A percentile compares a stretch with the other conserved stretches of the same genome.
These are phyloP conservation scores for Colletotrichum theobromicola DNA, from an alignment of 2,329 filamentous ascomycete species.

Conservation along the genomic window DNA sequence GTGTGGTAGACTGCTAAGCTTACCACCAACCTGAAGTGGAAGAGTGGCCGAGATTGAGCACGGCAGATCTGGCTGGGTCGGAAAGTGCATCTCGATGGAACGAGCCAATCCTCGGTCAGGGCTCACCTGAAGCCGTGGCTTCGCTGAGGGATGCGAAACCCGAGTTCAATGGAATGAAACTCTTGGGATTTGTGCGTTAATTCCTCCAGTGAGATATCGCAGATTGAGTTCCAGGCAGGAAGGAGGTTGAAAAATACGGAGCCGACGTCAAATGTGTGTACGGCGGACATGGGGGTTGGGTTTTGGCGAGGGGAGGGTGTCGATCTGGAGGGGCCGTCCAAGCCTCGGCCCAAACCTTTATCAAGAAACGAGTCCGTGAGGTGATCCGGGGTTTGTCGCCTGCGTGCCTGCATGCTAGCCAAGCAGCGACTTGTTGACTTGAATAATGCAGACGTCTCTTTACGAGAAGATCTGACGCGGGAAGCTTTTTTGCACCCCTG, in stretches of 20 bases:
- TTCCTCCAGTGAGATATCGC: conserved; percentile 14
- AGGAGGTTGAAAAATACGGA: conserved; percentile 7
- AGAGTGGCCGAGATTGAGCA: conserved; percentile 20
- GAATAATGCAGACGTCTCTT: not conserved
- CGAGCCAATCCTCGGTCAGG: not conserved
- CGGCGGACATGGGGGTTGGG: not conserved
- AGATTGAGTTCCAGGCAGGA: not conserved
- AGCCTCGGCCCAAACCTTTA: conserved; percentile 13
- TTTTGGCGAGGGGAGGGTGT: not conserved
- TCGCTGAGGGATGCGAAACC: not conserved
- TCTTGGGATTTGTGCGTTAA: conserved; percentile 6
- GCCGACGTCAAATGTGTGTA: not conserved
- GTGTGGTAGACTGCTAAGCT: conserved; percentile 4
- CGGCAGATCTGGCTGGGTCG: conserved; percentile 12
- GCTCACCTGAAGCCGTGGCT: not conserved
- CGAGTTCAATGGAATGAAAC: not conserved
- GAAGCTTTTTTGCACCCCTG: not conserved
- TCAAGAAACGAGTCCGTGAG: not conserved
- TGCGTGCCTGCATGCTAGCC: not conserved
- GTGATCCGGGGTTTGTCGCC: not conserved
- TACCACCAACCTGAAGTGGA: conserved; percentile 21
- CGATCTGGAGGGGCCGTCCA: conserved; percentile 4
- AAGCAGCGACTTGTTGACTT: not conserved
- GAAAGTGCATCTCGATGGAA: conserved; percentile 11
- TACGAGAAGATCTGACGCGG: not conserved